These are phyloP conservation scores for Ophiostoma ips DNA, from an alignment of 2,329 filamentous ascomycete species.

Conservation along the genomic window DNA sequence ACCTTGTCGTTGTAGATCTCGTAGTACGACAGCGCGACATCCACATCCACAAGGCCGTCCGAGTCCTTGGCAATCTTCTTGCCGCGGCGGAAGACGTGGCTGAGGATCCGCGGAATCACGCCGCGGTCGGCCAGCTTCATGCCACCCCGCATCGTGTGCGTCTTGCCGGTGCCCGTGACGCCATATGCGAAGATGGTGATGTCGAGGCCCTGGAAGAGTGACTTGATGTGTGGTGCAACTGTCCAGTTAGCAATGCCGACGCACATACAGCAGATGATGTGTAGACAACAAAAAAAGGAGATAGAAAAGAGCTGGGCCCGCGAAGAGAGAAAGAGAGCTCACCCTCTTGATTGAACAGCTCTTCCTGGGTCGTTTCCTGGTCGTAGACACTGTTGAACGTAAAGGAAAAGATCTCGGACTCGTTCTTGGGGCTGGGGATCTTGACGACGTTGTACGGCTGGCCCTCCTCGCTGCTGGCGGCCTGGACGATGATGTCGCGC, in stretches of 20 bases:
- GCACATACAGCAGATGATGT: neutral
- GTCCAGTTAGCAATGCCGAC: slow-evolving; percentile 6
- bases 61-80: slow-evolving; percentile 77
- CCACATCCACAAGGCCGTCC: slow-evolving; percentile 52
- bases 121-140: slow-evolving; percentile 75
- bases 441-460: slow-evolving; percentile 57
- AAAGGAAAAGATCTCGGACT: slow-evolving; percentile 81
- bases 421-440: slow-evolving; percentile 91
- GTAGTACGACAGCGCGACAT: slow-evolving; percentile 76
- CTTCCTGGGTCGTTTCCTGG: slow-evolving; percentile 64
- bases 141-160: slow-evolving; percentile 89
- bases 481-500: slow-evolving; percentile 70
- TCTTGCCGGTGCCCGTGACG: slow-evolving; percentile 87
- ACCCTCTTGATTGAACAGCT: slow-evolving; percentile 76
- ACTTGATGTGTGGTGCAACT: slow-evolving; percentile 84
- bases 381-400: slow-evolving; percentile 91
- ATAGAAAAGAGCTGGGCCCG: neutral
- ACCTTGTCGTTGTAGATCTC: slow-evolving; percentile 97
- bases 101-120: slow-evolving; percentile 74
- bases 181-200: slow-evolving; percentile 88
- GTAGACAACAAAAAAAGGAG: neutral
- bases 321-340: neutral
- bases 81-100: slow-evolving; percentile 69
- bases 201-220: slow-evolving; percentile 79
- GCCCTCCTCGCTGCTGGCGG: slow-evolving; percentile 47